Percentiles rank a stretch among this genome's conserved stretches.
These are phyloP conservation scores for Epichloe brachyelytri DNA, from an alignment of 2,329 filamentous ascomycete genomes.

Conservation along the genomic window DNA sequence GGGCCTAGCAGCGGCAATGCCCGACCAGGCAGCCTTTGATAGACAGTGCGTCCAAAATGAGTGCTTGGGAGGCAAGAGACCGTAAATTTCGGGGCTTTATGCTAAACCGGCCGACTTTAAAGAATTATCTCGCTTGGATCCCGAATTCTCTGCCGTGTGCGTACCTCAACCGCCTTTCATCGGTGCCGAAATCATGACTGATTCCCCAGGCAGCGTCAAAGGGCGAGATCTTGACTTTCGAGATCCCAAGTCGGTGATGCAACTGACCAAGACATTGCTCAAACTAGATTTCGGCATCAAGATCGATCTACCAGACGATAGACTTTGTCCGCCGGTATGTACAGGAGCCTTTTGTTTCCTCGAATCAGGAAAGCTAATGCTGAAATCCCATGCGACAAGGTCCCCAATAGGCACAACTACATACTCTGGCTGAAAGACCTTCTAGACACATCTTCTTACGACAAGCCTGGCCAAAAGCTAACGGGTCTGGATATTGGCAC, in stretches of 20 bases:
- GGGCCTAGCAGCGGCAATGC: background rate
- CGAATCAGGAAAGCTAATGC: background rate
- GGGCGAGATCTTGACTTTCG: slow-evolving; percentile 61
- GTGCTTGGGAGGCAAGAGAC: slow-evolving; percentile 9
- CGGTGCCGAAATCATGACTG: background rate
- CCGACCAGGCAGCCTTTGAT: background rate
- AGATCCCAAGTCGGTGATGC: slow-evolving; percentile 63
- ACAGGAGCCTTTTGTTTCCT: slow-evolving; percentile 8
- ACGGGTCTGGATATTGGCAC: slow-evolving; percentile 77
- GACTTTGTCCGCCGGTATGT: slow-evolving; percentile 71
- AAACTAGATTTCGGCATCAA: slow-evolving; percentile 60
- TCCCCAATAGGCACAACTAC: slow-evolving; percentile 68
- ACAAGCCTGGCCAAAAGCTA: slow-evolving; percentile 34
- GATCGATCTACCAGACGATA: slow-evolving; percentile 59
- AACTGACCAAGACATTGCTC: slow-evolving; percentile 68
- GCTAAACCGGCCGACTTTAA: slow-evolving; percentile 28
- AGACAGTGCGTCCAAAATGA: background rate
- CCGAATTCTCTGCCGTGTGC: slow-evolving; percentile 29
- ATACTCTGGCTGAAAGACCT: slow-evolving; percentile 78
- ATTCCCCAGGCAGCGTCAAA: slow-evolving; percentile 11
- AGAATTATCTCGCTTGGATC: slow-evolving; percentile 27
- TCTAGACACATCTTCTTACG: slow-evolving; percentile 55
- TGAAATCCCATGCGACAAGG: slow-evolving; percentile 20
- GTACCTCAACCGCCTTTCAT: slow-evolving; percentile 1
- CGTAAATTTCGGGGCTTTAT: slow-evolving; percentile 28